Evolutionary conservation across 139 green algal species (phyloP).

Genomic region (Chlorella sp.): DNA sequence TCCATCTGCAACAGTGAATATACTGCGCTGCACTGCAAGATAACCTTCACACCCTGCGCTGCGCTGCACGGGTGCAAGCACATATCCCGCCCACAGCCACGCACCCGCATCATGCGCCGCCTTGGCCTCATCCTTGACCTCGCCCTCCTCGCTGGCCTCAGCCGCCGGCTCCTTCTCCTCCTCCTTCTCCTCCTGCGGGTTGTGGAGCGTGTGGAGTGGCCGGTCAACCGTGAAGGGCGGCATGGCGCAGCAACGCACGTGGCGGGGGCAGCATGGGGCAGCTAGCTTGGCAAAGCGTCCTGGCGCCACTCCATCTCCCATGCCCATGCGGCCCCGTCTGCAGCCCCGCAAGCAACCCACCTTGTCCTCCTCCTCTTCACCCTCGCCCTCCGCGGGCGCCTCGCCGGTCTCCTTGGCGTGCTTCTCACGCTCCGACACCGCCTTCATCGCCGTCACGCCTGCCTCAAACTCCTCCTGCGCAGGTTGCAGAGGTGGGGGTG

Average conservation of each 20-base stretch:
- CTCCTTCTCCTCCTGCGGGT: constrained; percentile 23
- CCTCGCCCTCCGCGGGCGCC: constrained; percentile 42
- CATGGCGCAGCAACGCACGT: too few species aligned
- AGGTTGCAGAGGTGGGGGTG: not conserved
- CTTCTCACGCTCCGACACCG: constrained; percentile 67
- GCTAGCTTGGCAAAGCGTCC: too few species aligned
- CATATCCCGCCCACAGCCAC: not conserved
- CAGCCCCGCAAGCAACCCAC: not conserved
- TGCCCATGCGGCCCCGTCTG: not conserved
- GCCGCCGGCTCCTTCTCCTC: constrained; percentile 18
- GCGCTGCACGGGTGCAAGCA: too few species aligned
- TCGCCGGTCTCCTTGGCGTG: constrained; percentile 49
- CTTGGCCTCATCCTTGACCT: constrained; percentile 46
- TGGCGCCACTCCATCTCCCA: too few species aligned
- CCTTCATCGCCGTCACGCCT: constrained; percentile 67
- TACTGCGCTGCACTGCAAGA: too few species aligned
- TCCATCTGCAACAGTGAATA: too few species aligned
- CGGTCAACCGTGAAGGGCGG: too few species aligned
- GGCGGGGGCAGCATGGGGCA: too few species aligned
- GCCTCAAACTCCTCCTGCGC: constrained; percentile 87
- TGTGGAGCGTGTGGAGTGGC: not conserved
- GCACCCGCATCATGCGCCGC: constrained; percentile 13
- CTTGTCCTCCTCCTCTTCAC: not conserved
- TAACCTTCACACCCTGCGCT: too few species aligned
- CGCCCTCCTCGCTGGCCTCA: constrained; percentile 31